phyloP scores from a whole-genome alignment of 129 eudicot genomes.

The Escallonia rubra region DNA sequence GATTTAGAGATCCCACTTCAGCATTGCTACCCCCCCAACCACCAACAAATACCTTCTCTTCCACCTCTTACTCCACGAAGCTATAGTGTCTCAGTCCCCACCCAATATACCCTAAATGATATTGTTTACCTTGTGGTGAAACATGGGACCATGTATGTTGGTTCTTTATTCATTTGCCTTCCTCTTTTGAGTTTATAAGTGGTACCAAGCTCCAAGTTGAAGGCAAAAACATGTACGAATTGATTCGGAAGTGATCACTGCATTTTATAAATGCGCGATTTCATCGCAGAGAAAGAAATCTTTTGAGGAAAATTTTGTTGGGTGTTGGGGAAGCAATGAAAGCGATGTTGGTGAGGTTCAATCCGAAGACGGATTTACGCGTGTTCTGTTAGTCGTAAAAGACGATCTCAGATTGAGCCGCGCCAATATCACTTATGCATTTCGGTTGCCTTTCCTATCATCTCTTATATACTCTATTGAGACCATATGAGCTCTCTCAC shows the following conservation, averaged over 20 bases:
- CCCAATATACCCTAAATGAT: neutral
- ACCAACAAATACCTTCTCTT: constrained; percentile 14
- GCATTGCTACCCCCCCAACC: constrained; percentile 5
- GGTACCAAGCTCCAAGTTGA: neutral
- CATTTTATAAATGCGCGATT: neutral
- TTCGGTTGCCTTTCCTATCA: neutral
- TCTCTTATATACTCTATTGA: neutral
- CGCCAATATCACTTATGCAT: constrained; percentile 84
- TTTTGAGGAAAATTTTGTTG: neutral
- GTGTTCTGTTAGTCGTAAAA: constrained; percentile 29
- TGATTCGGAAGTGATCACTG: neutral
- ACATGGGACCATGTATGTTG: constrained; percentile 8
- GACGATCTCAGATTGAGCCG: constrained; percentile 99
- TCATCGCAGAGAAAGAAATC: neutral
- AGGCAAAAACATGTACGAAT: neutral
- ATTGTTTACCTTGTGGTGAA: constrained; percentile 1
- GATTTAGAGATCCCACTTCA: constrained; percentile 33
- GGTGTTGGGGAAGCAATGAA: constrained; percentile 27
- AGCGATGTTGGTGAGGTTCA: constrained; percentile 99
- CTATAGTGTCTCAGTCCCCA: neutral
- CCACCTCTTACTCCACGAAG: constrained; percentile 12
- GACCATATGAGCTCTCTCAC: neutral
- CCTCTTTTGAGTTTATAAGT: neutral
- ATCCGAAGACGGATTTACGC: constrained; percentile 93
- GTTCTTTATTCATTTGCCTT: neutral